Evolutionary conservation across 352 stramenopile species (phyloP).

Genomic region (Pythium angustatum): DNA sequence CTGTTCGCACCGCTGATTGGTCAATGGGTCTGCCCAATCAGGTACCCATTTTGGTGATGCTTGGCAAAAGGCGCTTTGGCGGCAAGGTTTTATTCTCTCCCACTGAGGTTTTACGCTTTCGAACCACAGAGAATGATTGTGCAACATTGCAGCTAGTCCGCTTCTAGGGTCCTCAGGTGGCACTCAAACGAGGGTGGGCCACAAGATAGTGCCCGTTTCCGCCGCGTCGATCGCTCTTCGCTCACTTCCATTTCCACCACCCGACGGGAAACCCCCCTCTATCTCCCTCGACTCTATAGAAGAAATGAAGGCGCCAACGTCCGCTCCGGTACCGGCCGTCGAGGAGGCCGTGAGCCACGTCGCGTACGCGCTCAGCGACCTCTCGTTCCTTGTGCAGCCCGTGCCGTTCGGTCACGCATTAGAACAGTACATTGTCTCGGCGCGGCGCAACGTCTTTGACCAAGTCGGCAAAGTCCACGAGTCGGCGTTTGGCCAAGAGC

Average conservation of each 20-base stretch:
- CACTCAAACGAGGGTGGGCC: conserved; percentile 15
- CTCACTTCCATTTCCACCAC: conserved; percentile 13
- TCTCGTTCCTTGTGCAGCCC: conserved; percentile 67
- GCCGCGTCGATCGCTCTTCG: neutral
- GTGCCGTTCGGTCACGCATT: conserved; percentile 64
- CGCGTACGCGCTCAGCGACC: conserved; percentile 76
- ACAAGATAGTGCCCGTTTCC: conserved; percentile 18
- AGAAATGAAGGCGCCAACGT: conserved; percentile 13
- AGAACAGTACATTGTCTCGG: conserved; percentile 69
- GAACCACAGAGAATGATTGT: conserved; percentile 31
- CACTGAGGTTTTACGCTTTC: conserved; percentile 14
- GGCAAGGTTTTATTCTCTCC: conserved; percentile 1
- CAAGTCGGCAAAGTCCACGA: conserved; percentile 67
- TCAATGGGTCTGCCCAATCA: conserved; percentile 25
- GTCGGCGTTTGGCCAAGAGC: conserved; percentile 49
- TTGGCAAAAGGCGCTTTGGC: conserved; percentile 20
- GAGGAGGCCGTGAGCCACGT: conserved; percentile 81
- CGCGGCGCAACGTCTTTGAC: conserved; percentile 79
- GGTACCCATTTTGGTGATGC: conserved; percentile 27
- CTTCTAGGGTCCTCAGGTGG: conserved; percentile 18
- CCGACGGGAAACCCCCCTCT: neutral
- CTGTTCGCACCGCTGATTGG: conserved; percentile 27
- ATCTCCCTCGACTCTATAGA: neutral
- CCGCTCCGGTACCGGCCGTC: conserved; percentile 42
- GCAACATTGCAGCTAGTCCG: conserved; percentile 31